Percentiles rank a stretch among this genome's conserved stretches.
Conservation (phyloP, 2,329 filamentous ascomycete genomes). For the Aspergillus uvarum region DNA sequence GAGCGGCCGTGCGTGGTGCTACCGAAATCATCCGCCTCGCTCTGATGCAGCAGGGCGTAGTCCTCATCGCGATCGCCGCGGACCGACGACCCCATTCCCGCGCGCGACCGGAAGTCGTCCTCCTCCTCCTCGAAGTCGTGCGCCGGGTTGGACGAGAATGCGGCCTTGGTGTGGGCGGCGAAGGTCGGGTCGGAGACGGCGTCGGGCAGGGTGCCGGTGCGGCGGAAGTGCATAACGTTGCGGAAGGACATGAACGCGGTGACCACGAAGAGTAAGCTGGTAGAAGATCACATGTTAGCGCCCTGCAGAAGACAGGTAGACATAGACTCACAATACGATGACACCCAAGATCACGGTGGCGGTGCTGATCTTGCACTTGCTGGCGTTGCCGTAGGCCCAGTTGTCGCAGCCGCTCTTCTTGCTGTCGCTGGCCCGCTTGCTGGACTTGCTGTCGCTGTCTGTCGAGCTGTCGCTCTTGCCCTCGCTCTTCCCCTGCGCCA, state of each 20-base stretch:
- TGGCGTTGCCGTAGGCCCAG: constrained; percentile 55
- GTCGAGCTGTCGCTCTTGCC: constrained; percentile 39
- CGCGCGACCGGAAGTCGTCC: constrained; percentile 44
- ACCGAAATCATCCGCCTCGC: constrained; percentile 45
- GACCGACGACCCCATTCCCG: constrained; percentile 41
- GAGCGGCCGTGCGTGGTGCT: constrained; percentile 32
- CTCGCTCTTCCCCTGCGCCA: constrained; percentile 53
- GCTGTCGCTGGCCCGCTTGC: constrained; percentile 21
- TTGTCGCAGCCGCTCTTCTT: constrained; percentile 51
- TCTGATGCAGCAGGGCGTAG: constrained; percentile 53
- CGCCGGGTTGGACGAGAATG: constrained; percentile 48
- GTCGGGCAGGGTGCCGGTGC: constrained; percentile 55
- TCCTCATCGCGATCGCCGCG: constrained; percentile 50
- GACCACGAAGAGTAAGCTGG: constrained; percentile 54
- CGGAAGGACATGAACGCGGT: constrained; percentile 56
- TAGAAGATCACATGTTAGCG: constrained; percentile 1
- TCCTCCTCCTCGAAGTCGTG: constrained; percentile 48
- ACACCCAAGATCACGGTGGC: constrained; percentile 58
- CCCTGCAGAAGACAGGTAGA: background rate
- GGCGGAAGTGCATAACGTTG: constrained; percentile 57
- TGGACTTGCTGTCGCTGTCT: constrained; percentile 26
- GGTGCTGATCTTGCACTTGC: constrained; percentile 58
- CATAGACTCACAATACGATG: constrained; percentile 54
- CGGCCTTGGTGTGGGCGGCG: constrained; percentile 50
- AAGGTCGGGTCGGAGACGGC: constrained; percentile 47